phyloP scores from a whole-genome alignment of 192 early-diverging fungal genomes.

The Gaertneriomyces sp. region DNA sequence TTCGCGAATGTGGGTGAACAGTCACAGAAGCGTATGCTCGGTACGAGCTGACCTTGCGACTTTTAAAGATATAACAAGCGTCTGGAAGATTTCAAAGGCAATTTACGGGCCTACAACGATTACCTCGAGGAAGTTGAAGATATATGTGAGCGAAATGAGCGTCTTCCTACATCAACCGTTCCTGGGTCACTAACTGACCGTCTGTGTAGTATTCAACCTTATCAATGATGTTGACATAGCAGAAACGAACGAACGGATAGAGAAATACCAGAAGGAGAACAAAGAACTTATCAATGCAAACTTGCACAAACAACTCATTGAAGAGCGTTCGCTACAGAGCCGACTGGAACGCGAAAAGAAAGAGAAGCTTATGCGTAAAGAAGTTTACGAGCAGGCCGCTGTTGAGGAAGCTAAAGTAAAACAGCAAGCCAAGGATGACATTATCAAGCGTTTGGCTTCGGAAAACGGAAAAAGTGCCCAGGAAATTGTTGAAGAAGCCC shows the following conservation, averaged over 20 bases:
- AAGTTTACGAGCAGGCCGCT: conserved; percentile 67
- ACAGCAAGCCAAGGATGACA: conserved; percentile 57
- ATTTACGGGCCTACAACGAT: conserved; percentile 76
- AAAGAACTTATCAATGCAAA: conserved; percentile 72
- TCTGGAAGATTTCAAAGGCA: conserved; percentile 76
- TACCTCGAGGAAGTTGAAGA: conserved; percentile 91
- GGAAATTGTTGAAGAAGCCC: conserved; percentile 25
- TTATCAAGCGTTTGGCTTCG: conserved; percentile 73
- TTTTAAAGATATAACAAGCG: conserved; percentile 79
- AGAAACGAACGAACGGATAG: conserved; percentile 73
- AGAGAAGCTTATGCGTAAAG: conserved; percentile 58
- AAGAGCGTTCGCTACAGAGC: conserved; percentile 38
- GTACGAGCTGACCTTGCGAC: neutral
- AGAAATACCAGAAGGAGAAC: conserved; percentile 74
- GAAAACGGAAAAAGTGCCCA: conserved; percentile 20
- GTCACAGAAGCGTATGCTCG: neutral
- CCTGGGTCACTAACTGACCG: neutral
- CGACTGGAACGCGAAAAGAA: conserved; percentile 44
- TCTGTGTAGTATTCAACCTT: conserved; percentile 67
- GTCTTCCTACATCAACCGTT: no score
- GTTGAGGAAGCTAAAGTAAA: conserved; percentile 69
- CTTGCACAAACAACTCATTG: conserved; percentile 51
- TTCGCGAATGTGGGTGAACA: conserved; percentile 20
- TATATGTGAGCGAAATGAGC: conserved; percentile 48
- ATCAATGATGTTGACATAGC: conserved; percentile 83